Evolutionary conservation across 805 yeast species (phyloP).

Genomic region (Blastobotrys muscicola): DNA sequence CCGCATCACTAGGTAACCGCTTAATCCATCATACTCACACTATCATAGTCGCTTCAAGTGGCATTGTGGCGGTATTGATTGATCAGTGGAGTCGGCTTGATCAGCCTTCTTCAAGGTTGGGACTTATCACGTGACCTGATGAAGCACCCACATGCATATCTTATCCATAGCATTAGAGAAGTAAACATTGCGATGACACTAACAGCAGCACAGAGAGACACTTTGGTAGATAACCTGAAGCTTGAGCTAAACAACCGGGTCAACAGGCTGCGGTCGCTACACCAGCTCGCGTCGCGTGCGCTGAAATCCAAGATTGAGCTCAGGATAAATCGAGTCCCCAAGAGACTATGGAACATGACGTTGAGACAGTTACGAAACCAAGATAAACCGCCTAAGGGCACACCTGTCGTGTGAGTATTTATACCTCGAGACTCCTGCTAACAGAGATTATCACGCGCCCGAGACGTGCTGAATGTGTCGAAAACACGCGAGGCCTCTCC

Average conservation of each 20-base stretch:
- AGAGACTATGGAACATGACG: slow-evolving; percentile 36
- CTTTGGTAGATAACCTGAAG: slow-evolving; percentile 8
- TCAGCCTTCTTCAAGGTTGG: not conserved
- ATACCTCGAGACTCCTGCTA: no score
- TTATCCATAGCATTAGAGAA: slow-evolving; percentile 16
- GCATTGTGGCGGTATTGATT: slow-evolving; percentile 43
- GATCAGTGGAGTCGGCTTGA: not conserved
- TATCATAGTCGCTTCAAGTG: slow-evolving; percentile 90
- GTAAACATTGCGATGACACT: slow-evolving; percentile 10
- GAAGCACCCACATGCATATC: not conserved
- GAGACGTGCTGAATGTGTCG: no score
- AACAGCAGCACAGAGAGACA: slow-evolving; percentile 1
- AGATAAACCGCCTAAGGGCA: no score
- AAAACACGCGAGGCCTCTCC: no score
- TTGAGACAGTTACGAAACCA: slow-evolving; percentile 27
- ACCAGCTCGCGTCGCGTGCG: slow-evolving; percentile 20
- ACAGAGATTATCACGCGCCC: no score
- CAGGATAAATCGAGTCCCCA: slow-evolving; percentile 39
- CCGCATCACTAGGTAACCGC: not conserved
- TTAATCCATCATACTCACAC: slow-evolving; percentile 39
- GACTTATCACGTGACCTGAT: not conserved
- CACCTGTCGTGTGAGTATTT: no score
- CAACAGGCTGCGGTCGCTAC: slow-evolving; percentile 23
- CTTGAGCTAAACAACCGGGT: slow-evolving; percentile 24
- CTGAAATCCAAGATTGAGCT: slow-evolving; percentile 33